Percentiles rank a stretch among this genome's conserved stretches.
Evolutionary conservation across 345 rosid genomes (phyloP).

Genomic region (Mallotus nudiflorus): DNA sequence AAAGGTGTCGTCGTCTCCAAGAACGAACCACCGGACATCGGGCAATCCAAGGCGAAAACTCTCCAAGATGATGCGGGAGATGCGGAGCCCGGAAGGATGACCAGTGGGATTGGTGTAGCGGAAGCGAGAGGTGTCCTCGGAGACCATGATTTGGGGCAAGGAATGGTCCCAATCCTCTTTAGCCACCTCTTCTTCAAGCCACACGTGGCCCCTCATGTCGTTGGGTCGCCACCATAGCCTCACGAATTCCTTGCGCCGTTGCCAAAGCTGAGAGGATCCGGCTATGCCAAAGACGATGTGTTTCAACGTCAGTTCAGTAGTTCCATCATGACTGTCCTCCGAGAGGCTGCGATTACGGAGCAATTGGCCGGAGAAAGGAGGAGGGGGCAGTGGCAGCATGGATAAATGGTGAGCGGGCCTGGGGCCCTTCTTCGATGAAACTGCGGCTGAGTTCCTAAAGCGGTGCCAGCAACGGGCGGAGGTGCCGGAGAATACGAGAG

Average conservation of each 20-base stretch:
- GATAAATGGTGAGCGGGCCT: slow-evolving; percentile 10
- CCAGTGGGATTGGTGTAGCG: slow-evolving; percentile 93
- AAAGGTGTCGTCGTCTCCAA: slow-evolving; percentile 92
- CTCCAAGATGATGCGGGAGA: slow-evolving; percentile 71
- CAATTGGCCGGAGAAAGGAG: not conserved
- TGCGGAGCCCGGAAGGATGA: slow-evolving; percentile 89
- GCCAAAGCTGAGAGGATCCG: slow-evolving; percentile 81
- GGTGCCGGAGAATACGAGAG: slow-evolving; percentile 70
- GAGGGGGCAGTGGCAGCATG: not conserved
- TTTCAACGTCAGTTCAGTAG: slow-evolving; percentile 31
- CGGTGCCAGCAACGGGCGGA: slow-evolving; percentile 57
- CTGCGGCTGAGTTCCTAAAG: slow-evolving; percentile 43
- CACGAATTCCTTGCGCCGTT: slow-evolving; percentile 70
- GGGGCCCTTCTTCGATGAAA: not conserved
- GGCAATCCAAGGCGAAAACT: slow-evolving; percentile 65
- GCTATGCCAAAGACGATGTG: slow-evolving; percentile 92
- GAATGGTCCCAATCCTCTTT: slow-evolving; percentile 48
- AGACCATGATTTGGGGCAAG: slow-evolving; percentile 70
- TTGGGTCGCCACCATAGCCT: slow-evolving; percentile 83
- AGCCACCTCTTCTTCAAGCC: slow-evolving; percentile 71
- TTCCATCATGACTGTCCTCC: slow-evolving; percentile 10
- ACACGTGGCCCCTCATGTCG: slow-evolving; percentile 77
- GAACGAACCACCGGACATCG: slow-evolving; percentile 77
- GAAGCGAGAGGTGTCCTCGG: slow-evolving; percentile 83
- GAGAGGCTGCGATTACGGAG: slow-evolving; percentile 44